Conservation (phyloP, 2,329 filamentous ascomycete species). For the Polytolypa hystricis region DNA sequence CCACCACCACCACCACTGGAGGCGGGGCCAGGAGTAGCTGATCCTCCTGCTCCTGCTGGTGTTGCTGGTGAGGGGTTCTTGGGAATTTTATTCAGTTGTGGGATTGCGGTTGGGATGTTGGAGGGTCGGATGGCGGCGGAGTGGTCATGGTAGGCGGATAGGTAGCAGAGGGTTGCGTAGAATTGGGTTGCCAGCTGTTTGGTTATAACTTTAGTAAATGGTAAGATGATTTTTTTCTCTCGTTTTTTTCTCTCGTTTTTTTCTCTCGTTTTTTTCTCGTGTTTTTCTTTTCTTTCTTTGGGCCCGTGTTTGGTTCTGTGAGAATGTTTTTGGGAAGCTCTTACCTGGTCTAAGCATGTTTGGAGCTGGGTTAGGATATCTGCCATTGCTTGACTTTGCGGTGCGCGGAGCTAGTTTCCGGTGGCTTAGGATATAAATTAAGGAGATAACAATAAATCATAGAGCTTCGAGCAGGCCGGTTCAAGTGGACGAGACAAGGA, state of each 20-base stretch:
- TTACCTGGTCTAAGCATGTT: constrained; percentile 40
- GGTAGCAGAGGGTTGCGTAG: constrained; percentile 40
- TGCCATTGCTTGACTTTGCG: no score
- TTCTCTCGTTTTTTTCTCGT: not conserved
- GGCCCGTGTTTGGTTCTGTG: not conserved
- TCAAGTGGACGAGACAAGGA: no score
- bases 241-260: not conserved
- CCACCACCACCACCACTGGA: constrained; percentile 16
- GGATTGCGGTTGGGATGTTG: constrained; percentile 23
- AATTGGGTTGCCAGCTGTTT: constrained; percentile 40
- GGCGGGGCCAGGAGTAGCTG: constrained; percentile 15
- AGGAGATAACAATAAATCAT: no score
- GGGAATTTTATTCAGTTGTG: constrained; percentile 30
- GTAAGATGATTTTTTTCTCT: no score
- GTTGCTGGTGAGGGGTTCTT: constrained; percentile 25
- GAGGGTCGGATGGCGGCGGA: constrained; percentile 25
- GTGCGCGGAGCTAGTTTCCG: no score
- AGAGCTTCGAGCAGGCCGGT: no score
- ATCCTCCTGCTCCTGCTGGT: not conserved
- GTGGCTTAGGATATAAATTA: no score
- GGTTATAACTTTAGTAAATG: constrained; percentile 1
- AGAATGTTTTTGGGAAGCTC: not conserved
- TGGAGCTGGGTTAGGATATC: constrained; percentile 41
- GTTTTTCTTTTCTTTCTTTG: not conserved
- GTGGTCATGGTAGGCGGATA: constrained; percentile 36